These are phyloP conservation scores for Colletotrichum lindemuthianum DNA, from an alignment of 2,329 filamentous ascomycete genomes.

Conservation along the genomic window DNA sequence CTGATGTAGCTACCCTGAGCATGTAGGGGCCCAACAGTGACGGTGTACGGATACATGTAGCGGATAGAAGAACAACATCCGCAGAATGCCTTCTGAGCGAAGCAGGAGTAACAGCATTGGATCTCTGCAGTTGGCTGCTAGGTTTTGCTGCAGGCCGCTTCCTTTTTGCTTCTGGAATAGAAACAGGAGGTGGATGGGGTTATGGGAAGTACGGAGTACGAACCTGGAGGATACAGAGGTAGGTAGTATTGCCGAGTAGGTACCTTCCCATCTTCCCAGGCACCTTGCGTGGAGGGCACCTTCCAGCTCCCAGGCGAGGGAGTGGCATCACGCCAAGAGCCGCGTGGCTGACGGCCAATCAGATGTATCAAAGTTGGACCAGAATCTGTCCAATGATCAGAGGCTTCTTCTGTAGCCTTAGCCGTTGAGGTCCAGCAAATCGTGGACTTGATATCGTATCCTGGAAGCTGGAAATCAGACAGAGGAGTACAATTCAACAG, in stretches of 20 bases:
- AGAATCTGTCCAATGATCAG: conserved; percentile 10
- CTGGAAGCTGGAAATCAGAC: too few species aligned
- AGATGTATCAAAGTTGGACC: background rate
- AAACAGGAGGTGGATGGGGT: background rate
- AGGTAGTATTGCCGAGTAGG: too few species aligned
- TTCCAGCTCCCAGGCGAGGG: too few species aligned
- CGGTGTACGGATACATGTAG: background rate
- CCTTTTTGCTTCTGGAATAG: conserved; percentile 33
- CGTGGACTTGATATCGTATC: background rate
- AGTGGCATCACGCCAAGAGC: conserved; percentile 30
- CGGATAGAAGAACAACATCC: conserved; percentile 9
- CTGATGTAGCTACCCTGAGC: conserved; percentile 19
- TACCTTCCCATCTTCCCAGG: too few species aligned
- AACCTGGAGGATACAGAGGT: too few species aligned
- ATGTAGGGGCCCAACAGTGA: background rate
- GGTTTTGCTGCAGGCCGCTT: background rate
- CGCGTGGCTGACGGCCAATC: conserved; percentile 13
- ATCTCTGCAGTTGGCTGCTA: too few species aligned
- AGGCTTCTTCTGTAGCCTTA: background rate
- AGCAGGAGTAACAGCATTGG: too few species aligned
- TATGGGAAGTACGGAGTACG: too few species aligned
- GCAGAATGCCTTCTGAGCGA: background rate
- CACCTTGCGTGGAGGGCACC: too few species aligned
- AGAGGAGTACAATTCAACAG: too few species aligned
- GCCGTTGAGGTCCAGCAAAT: too few species aligned